Evolutionary conservation across 805 yeast species (phyloP).

Genomic region (Candida odintsovae): DNA sequence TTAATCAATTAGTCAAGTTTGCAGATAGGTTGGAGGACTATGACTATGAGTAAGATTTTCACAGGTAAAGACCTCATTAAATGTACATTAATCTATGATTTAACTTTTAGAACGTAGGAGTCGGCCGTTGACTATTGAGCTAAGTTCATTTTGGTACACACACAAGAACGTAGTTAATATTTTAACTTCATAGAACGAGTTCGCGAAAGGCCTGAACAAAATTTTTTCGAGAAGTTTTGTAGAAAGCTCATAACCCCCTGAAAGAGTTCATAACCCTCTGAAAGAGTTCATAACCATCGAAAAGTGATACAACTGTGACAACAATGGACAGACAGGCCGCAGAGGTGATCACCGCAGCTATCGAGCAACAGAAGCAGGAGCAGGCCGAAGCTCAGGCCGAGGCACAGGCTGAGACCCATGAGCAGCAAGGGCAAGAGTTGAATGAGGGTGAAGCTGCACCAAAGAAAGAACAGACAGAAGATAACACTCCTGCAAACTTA

Average conservation of each 20-base stretch:
- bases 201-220: background rate
- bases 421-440: conserved; percentile 2
- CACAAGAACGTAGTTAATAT: too few species aligned
- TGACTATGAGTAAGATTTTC: background rate
- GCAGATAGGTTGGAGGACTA: background rate
- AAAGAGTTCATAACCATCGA: background rate
- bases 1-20: background rate
- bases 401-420: conserved; percentile 42
- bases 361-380: conserved; percentile 29
- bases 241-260: background rate
- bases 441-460: background rate
- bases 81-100: background rate
- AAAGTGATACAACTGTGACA: background rate
- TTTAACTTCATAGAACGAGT: background rate
- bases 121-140: too few species aligned
- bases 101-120: too few species aligned
- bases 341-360: conserved; percentile 21
- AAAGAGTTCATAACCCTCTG: background rate
- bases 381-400: conserved; percentile 59
- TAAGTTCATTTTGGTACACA: too few species aligned
- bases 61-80: background rate
- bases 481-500: background rate
- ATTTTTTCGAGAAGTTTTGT: too few species aligned
- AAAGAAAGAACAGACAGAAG: background rate
- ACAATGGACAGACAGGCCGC: conserved; percentile 15